Percentiles rank a stretch among this genome's conserved stretches.
phyloP scores from a whole-genome alignment of 1,284 basidiomycete species.

The Tetrapyrgos nigripes region DNA sequence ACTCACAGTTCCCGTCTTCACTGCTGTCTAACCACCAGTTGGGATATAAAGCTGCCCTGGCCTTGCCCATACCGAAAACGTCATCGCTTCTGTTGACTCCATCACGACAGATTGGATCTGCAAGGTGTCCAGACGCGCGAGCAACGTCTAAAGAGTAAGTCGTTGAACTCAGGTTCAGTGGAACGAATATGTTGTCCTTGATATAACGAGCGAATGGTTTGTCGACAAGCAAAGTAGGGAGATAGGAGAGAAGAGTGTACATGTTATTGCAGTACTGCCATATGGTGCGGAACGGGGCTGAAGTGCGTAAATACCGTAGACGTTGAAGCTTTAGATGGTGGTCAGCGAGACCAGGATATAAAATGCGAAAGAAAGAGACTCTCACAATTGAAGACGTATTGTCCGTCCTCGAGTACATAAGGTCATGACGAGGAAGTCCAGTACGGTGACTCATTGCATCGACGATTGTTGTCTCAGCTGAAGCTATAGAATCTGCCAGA shows the following conservation, averaged over 20 bases:
- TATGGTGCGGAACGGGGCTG: slow-evolving; percentile 24
- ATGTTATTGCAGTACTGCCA: slow-evolving; percentile 27
- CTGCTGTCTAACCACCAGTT: slow-evolving; percentile 8
- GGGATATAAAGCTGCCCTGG: slow-evolving; percentile 7
- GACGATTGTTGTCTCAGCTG: slow-evolving; percentile 23
- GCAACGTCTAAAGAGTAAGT: slow-evolving; percentile 32
- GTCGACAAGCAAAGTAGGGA: slow-evolving; percentile 19
- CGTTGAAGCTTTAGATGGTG: background rate
- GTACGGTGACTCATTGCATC: slow-evolving; percentile 31
- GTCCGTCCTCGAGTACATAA: slow-evolving; percentile 24
- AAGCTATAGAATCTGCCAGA: slow-evolving; percentile 25
- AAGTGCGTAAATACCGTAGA: slow-evolving; percentile 21
- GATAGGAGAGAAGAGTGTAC: slow-evolving; percentile 25
- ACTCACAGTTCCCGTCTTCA: slow-evolving; percentile 21
- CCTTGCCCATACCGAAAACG: slow-evolving; percentile 15
- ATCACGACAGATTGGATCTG: slow-evolving; percentile 25
- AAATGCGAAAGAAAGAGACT: background rate
- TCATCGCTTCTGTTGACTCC: slow-evolving; percentile 13
- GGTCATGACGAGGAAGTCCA: slow-evolving; percentile 30
- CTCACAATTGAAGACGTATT: slow-evolving; percentile 20
- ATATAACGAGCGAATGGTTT: slow-evolving; percentile 21
- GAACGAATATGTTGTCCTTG: slow-evolving; percentile 24
- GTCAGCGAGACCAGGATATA: background rate
- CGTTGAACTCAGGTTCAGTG: slow-evolving; percentile 26
- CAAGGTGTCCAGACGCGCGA: slow-evolving; percentile 25